Base-by-base conservation (phyloP, 345 rosid species). In the Aethionema arabicum region DNA sequence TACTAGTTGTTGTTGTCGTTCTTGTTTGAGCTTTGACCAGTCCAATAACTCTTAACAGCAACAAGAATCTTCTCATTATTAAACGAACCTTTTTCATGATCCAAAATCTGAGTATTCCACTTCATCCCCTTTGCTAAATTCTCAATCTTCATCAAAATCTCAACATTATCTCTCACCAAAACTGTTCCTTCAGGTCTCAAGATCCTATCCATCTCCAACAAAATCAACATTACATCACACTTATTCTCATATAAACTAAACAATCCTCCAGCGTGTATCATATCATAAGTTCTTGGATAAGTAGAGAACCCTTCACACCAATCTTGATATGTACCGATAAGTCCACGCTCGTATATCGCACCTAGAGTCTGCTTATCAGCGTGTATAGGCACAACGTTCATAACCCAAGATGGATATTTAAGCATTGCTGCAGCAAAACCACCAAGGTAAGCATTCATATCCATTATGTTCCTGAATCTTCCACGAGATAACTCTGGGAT, bases 221-320 rank as follows among this genome's bases (percentile, higher is more conserved):
- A 74, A 68, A 93, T 86, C 82, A 75, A 29, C 11, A 82, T 76
- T 6, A 85, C 73, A 77, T 90, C 91, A 52, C 99, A 93, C 86
- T 88, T 84, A 76, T 84, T 82, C 54, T 79, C 86, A 52, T 90
- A 93, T 57, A 90, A 78, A 45, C 88, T 84, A 75, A 93, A 93
- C 72, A 90, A 70, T 27, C 85, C 88, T 11, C 82, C 66, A 0
- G 88, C 99, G 67, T 93, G 99, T 66, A 93, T 85, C 75, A 93
- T 85, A 76, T 90, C 99, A 11, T 93, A 93, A 1, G 99, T 93
- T 69, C 99, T 83, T 49, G 99, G 99, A 80, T 93, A 93, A 0
- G 97, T 93, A 1, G 97, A 93, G 76, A 93, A 79, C 5, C 96
- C 92, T 80, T 93, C 99, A 14, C 99, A 93, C 99, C 97, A 93